phyloP scores from a whole-genome alignment of 176 grass and related monocot genomes.

The Pharus latifolius region DNA sequence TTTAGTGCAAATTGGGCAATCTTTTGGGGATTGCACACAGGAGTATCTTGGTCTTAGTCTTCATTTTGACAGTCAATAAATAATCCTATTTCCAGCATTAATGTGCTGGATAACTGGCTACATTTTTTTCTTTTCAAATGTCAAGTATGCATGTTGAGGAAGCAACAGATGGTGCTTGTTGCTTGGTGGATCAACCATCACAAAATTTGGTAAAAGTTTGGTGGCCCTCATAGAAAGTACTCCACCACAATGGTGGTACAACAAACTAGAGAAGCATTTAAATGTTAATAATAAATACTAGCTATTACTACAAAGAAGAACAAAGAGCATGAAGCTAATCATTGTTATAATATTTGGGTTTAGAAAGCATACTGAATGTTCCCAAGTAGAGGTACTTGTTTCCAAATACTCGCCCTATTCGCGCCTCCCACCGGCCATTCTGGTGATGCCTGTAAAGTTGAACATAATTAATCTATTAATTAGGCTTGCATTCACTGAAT shows the following conservation, averaged over 20 bases:
- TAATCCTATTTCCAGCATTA: too few relatives aligned
- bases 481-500: not conserved
- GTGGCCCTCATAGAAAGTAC: too few relatives aligned
- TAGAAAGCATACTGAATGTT: conserved; percentile 55
- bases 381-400: conserved; percentile 95
- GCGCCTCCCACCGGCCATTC: conserved; percentile 89
- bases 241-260: too few relatives aligned
- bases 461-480: not conserved
- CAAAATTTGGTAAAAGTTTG: conserved; percentile 35
- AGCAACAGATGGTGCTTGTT: conserved; percentile 28
- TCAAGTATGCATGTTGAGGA: conserved; percentile 18
- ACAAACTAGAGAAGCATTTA: too few relatives aligned
- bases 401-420: conserved; percentile 68
- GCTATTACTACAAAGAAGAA: conserved; percentile 14
- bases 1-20: conserved; percentile 10
- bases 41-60: conserved; percentile 39
- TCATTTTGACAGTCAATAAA: not conserved
- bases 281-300: too few relatives aligned
- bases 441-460: conserved; percentile 70
- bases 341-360: not conserved
- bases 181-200: conserved; percentile 35
- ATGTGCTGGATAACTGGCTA: not conserved
- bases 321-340: conserved; percentile 14
- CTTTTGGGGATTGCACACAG: conserved; percentile 17
- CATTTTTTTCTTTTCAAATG: not conserved